These are phyloP conservation scores for Solanum sejunctum DNA, from an alignment of 257 asterid genomes.

Conservation along the genomic window DNA sequence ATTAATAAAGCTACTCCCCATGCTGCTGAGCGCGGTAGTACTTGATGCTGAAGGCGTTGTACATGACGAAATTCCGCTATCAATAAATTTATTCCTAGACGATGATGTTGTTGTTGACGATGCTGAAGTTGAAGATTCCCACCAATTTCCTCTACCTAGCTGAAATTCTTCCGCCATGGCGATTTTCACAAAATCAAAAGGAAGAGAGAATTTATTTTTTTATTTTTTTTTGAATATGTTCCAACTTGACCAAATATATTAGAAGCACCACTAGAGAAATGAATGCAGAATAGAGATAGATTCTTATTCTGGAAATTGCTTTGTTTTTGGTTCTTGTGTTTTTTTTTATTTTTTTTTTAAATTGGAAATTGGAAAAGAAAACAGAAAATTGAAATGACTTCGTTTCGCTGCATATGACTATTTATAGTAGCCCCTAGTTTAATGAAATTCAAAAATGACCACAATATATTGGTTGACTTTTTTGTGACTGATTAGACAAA, in stretches of 20 bases:
- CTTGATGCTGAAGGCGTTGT: constrained; percentile 21
- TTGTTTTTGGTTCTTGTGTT: not conserved
- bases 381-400: constrained; percentile 34
- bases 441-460: constrained; percentile 8
- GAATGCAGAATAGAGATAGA: not conserved
- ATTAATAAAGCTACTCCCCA: constrained; percentile 27
- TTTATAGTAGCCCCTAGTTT: constrained; percentile 30
- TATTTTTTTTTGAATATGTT: not conserved
- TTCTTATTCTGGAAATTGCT: not conserved
- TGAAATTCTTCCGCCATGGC: constrained; percentile 71
- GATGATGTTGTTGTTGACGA: constrained; percentile 12
- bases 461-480: constrained; percentile 65
- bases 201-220: not conserved
- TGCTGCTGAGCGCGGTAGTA: constrained; percentile 24
- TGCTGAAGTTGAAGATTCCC: constrained; percentile 33
- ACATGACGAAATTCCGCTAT: constrained; percentile 3
- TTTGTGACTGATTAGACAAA: constrained; percentile 36
- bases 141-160: constrained; percentile 70
- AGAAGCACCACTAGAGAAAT: not conserved
- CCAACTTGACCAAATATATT: not conserved
- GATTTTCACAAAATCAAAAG: not conserved
- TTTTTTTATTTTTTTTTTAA: not conserved
- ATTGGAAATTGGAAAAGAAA: not conserved
- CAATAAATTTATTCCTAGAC: constrained; percentile 32
- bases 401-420: constrained; percentile 31